Conservation (phyloP, 306 rosid genomes). For the Sindora glabra region DNA sequence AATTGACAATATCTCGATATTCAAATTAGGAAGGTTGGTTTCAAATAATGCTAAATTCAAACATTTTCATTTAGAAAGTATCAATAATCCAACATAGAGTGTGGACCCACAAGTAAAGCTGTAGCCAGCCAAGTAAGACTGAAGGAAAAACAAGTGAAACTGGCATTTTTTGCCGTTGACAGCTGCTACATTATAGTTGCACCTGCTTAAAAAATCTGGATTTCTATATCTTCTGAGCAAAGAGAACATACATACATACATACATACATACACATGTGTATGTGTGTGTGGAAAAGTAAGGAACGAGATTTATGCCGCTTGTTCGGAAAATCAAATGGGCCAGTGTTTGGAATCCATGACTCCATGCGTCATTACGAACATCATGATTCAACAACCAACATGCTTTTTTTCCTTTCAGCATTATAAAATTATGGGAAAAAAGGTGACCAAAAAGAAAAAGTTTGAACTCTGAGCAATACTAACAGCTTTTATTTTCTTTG, state of each 20-base stretch:
- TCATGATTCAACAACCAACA: conserved; percentile 23
- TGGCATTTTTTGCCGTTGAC: neutral
- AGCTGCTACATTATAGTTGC: neutral
- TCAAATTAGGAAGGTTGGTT: neutral
- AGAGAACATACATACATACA: too few relatives aligned
- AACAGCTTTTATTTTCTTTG: conserved; percentile 7
- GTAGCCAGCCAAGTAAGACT: too few relatives aligned
- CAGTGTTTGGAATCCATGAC: conserved; percentile 7
- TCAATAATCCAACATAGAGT: too few relatives aligned
- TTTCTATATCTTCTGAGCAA: neutral
- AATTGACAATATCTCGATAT: conserved; percentile 4
- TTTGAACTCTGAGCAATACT: conserved; percentile 7
- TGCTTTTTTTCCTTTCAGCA: conserved; percentile 49
- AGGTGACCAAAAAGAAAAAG: conserved; percentile 20
- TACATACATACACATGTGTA: too few relatives aligned
- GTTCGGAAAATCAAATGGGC: conserved; percentile 6
- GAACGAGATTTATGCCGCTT: conserved; percentile 10
- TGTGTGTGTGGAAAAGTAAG: too few relatives aligned
- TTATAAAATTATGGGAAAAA: conserved; percentile 15
- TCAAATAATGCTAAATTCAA: too few relatives aligned
- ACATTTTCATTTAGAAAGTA: too few relatives aligned
- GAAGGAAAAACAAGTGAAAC: too few relatives aligned
- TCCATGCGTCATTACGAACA: conserved; percentile 20
- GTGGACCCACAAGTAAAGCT: too few relatives aligned
- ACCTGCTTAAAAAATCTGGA: neutral